Conservation (phyloP, 345 rosid genomes). For the Psidium friedrichsthalianum region DNA sequence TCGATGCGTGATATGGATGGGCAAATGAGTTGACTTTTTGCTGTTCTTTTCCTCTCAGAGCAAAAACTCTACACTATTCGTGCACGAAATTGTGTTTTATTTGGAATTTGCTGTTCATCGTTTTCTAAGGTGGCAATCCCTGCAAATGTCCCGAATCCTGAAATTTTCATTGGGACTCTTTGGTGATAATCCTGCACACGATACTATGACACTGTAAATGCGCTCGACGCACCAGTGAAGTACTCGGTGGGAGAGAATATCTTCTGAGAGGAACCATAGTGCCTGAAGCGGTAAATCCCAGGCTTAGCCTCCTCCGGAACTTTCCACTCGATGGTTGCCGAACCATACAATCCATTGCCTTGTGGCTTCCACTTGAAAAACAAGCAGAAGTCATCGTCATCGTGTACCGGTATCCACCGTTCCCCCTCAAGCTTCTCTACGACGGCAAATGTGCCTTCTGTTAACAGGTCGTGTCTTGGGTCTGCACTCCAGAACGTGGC, state of each 20-base stretch:
- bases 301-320: slow-evolving; percentile 19
- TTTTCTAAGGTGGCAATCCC: background rate
- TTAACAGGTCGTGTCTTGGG: slow-evolving; percentile 45
- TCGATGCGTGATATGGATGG: slow-evolving; percentile 75
- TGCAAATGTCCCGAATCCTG: background rate
- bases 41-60: background rate
- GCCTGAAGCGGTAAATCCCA: slow-evolving; percentile 38
- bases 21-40: slow-evolving; percentile 10
- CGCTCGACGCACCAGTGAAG: slow-evolving; percentile 41
- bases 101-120: background rate
- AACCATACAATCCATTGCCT: slow-evolving; percentile 7
- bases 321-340: slow-evolving; percentile 44
- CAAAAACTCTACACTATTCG: background rate
- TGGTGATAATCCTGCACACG: background rate
- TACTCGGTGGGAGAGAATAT: slow-evolving; percentile 18
- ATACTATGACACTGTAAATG: slow-evolving; percentile 24
- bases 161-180: background rate
- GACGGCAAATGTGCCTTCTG: slow-evolving; percentile 45
- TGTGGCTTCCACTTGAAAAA: slow-evolving; percentile 33
- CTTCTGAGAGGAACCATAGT: slow-evolving; percentile 35
- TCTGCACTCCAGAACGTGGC: slow-evolving; percentile 47
- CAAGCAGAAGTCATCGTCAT: slow-evolving; percentile 50
- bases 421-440: slow-evolving; percentile 36
- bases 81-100: background rate
- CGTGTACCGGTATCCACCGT: slow-evolving; percentile 33